A percentile compares a stretch with the other conserved stretches of the same genome.
Conservation (phyloP, 129 eudicot species). For the Ambrosia artemisiifolia region DNA sequence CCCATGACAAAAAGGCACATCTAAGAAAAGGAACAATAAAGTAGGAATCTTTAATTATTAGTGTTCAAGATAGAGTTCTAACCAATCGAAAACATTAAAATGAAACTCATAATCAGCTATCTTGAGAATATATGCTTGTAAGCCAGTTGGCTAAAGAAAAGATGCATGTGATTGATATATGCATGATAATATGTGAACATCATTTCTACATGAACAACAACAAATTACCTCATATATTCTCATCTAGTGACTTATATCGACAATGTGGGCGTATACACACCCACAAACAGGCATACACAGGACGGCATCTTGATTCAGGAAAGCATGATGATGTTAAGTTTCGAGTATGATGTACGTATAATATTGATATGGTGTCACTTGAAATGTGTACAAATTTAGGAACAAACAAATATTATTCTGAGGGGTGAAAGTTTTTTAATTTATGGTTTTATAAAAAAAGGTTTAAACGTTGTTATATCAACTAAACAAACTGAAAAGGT, state of each 20-base stretch:
- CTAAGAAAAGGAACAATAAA: constrained; percentile 30
- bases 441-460: neutral
- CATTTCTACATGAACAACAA: constrained; percentile 30
- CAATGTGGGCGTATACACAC: constrained; percentile 18
- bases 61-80: constrained; percentile 13
- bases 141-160: constrained; percentile 32
- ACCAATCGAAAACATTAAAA: constrained; percentile 19
- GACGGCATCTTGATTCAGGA: constrained; percentile 11
- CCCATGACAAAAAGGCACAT: constrained; percentile 25
- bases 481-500: no score
- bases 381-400: neutral
- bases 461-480: neutral
- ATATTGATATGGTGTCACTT: neutral
- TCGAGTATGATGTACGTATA: neutral
- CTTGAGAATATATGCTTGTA: constrained; percentile 35
- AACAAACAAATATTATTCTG: neutral
- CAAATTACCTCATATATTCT: constrained; percentile 35
- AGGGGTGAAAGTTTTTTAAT: neutral
- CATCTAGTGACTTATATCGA: constrained; percentile 11
- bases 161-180: neutral
- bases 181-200: constrained; percentile 39
- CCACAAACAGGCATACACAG: constrained; percentile 14
- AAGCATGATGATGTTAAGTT: constrained; percentile 2
- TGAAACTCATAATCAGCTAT: constrained; percentile 15
- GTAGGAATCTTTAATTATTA: constrained; percentile 15